Evolutionary conservation across 805 yeast species (phyloP).

Genomic region (Candida awuae): DNA sequence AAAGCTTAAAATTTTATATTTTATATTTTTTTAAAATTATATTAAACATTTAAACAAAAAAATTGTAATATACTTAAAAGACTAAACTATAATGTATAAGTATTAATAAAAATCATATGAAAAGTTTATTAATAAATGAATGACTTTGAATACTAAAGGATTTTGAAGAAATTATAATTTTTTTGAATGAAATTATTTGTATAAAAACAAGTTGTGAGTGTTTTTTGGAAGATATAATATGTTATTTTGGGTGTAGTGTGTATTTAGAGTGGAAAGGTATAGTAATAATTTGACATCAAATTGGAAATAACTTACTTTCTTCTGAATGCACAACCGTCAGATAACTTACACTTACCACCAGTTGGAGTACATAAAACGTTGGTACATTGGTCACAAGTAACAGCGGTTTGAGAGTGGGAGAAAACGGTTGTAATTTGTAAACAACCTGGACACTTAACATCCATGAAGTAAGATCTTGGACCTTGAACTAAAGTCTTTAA

Average conservation of each 20-base stretch:
- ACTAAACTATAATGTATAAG: no score
- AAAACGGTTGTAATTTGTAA: constrained; percentile 97
- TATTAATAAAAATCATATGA: background rate
- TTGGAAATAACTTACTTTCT: constrained; percentile 60
- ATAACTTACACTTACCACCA: constrained; percentile 99
- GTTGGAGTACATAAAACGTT: constrained; percentile 98
- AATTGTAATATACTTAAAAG: no score
- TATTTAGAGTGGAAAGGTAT: background rate
- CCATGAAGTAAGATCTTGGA: constrained; percentile 99
- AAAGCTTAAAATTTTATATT: constrained; percentile 1
- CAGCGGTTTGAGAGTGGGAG: constrained; percentile 99
- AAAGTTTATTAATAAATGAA: background rate
- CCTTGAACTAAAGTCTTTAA: constrained; percentile 93
- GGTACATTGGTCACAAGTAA: constrained; percentile 97
- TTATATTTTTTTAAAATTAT: background rate
- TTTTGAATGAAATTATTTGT: background rate
- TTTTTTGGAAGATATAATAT: no score
- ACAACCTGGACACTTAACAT: constrained; percentile 99
- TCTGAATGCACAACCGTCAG: constrained; percentile 99
- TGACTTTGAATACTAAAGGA: background rate
- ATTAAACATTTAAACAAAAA: background rate
- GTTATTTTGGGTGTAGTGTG: background rate
- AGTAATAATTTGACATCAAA: background rate
- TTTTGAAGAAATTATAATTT: background rate
- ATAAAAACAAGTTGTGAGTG: background rate